Evolutionary conservation across 1,284 basidiomycete species (phyloP).

Genomic region (Austropuccinia psidii): DNA sequence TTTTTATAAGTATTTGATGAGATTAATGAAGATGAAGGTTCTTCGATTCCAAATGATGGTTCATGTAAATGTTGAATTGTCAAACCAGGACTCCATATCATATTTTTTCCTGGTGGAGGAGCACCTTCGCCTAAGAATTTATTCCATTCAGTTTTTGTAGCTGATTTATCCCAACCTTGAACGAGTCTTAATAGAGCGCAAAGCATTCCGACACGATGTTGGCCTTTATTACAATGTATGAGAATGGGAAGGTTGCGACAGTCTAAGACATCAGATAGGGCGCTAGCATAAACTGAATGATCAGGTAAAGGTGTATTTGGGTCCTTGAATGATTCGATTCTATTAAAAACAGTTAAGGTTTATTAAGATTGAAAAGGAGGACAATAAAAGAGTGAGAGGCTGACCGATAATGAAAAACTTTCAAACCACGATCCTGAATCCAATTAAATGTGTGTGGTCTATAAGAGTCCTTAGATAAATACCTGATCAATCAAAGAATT

Average conservation of each 20-base stretch:
- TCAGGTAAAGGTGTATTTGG: background rate
- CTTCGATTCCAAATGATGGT: background rate
- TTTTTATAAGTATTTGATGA: background rate
- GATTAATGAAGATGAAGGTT: background rate
- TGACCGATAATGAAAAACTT: constrained; percentile 33
- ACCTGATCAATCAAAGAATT: background rate
- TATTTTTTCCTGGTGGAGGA: constrained; percentile 28
- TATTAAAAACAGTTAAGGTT: background rate
- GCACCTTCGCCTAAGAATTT: constrained; percentile 29
- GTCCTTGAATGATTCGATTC: constrained; percentile 31
- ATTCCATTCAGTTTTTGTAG: constrained; percentile 13
- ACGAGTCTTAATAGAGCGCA: constrained; percentile 7
- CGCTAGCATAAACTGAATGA: background rate
- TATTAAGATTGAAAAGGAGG: background rate
- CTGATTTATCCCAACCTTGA: constrained; percentile 10
- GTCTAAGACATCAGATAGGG: constrained; percentile 14
- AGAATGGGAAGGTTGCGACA: constrained; percentile 24
- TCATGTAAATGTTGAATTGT: too few species aligned
- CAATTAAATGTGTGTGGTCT: constrained; percentile 34
- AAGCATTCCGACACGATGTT: constrained; percentile 10
- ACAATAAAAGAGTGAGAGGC: background rate
- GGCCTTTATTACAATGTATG: constrained; percentile 29
- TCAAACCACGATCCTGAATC: constrained; percentile 28
- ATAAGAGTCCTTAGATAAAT: constrained; percentile 18
- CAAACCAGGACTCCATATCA: constrained; percentile 33